Evolutionary conservation across 1,139 yeast genomes (phyloP).

Genomic region (Yamadazyma epiphylla): DNA sequence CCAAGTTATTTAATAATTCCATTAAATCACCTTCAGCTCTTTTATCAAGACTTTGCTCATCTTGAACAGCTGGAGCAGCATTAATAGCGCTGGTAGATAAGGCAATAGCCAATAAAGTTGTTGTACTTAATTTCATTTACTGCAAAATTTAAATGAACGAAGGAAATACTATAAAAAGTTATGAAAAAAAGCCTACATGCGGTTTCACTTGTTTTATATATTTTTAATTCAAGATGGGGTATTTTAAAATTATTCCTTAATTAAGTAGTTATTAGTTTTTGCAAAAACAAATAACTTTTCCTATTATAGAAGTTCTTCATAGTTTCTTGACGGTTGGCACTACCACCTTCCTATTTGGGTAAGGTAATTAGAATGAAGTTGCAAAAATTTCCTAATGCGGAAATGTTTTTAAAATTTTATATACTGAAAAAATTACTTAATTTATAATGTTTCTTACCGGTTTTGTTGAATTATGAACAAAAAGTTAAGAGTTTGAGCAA

Average conservation of each 20-base stretch:
- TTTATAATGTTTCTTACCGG: too few species aligned
- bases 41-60: constrained; percentile 2
- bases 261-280: constrained; percentile 1
- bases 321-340: constrained; percentile 3
- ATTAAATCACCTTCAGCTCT: constrained; percentile 17
- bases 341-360: constrained; percentile 5
- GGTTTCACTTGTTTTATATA: too few species aligned
- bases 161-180: constrained; percentile 1
- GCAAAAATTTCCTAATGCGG: too few species aligned
- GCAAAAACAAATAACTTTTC: constrained; percentile 8
- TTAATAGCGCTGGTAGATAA: constrained; percentile 21
- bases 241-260: constrained; percentile 1
- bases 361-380: constrained; percentile 3
- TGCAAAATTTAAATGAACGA: too few species aligned
- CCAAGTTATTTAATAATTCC: constrained; percentile 19
- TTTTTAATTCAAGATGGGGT: constrained; percentile 3
- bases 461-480: too few species aligned
- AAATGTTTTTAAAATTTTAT: too few species aligned
- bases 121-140: constrained; percentile 24
- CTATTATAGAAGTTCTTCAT: constrained; percentile 7
- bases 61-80: constrained; percentile 25
- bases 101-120: constrained; percentile 27
- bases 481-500: too few species aligned
- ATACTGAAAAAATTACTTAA: too few species aligned
- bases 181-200: not conserved